Evolutionary conservation across 2,329 filamentous ascomycete genomes (phyloP).

Genomic region (Endoconidiophora polonica): DNA sequence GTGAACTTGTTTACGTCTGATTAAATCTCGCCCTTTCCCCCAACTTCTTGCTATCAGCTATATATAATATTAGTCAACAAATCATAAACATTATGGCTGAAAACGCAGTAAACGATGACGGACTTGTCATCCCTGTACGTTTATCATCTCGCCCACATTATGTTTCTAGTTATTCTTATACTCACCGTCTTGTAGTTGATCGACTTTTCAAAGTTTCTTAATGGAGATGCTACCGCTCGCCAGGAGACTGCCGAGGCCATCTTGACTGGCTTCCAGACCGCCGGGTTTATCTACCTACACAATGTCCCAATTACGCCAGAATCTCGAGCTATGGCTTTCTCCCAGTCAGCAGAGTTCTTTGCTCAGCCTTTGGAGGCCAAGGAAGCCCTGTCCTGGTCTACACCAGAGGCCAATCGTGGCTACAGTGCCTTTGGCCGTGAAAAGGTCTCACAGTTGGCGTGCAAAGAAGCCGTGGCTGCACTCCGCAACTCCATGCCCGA

Average conservation of each 20-base stretch:
- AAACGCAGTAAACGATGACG: conserved; percentile 33
- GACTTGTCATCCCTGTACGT: conserved; percentile 37
- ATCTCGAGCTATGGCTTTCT: conserved; percentile 45
- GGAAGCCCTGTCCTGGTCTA: conserved; percentile 51
- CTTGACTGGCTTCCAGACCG: conserved; percentile 63
- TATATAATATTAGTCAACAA: too few relatives aligned
- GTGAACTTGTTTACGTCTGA: too few relatives aligned
- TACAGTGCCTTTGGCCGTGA: conserved; percentile 56
- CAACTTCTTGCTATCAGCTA: too few relatives aligned
- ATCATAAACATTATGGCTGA: conserved; percentile 22
- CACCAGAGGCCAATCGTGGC: conserved; percentile 54
- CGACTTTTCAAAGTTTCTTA: conserved; percentile 59
- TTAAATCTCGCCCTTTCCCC: not conserved
- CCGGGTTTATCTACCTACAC: conserved; percentile 79
- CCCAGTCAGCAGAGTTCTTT: conserved; percentile 56
- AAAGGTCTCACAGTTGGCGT: conserved; percentile 45
- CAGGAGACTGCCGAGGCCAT: conserved; percentile 52
- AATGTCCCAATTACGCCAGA: conserved; percentile 54
- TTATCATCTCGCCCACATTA: not conserved
- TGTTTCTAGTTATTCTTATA: conserved; percentile 15
- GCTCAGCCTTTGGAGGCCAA: conserved; percentile 44
- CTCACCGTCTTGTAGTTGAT: conserved; percentile 39
- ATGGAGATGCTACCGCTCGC: conserved; percentile 43
- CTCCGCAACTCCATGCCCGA: conserved; percentile 43
- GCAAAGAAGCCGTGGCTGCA: conserved; percentile 38